Evolutionary conservation across 305 asterid species (phyloP), one percentile per base, ranked within the genome.

Genomic region (Caryopteris hybrid): DNA sequence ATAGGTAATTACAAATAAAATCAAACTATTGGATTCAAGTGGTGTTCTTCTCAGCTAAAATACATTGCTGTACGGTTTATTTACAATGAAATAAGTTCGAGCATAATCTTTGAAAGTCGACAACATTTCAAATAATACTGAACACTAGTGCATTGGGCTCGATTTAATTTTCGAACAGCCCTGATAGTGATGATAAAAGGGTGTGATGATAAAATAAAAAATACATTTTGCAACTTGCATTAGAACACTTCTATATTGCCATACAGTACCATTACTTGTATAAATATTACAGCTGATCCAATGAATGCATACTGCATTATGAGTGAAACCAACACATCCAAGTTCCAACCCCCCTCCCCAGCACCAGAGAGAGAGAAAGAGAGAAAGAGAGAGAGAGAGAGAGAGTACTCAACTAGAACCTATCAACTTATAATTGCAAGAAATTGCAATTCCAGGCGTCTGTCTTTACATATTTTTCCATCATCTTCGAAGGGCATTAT

Each of bases 401-500:
- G 16, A 31, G n/a, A n/a, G n/a, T 14, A 54, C 31, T 31, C 17
- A 60, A 16, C n/a, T 25, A 11, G 38, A 2, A 21, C 27, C 61
- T 47, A 50, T 61, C 18, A 45, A 61, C 66, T 68, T 55, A 74
- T 61, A 46, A 60, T 54, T 34, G 58, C 43, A 36, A 36, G 7
- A 31, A 36, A 6, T 9, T 22, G 61, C 70, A 17, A 69, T 29
- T 39, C 6, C 22, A 16, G 47, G 18, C 25, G 16, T 8, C 33
- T n/a, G 64, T 45, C 57, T 72, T 69, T 62, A 60, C 75, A 69
- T n/a, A 62, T 39, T 64, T 62, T 55, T 14, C 53, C 54, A 55
- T 36, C 62, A 38, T 16, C 68, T 56, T 71, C 51, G 16, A 51
- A 33, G 11, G 23, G 36, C 64, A 20, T 6, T 36, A n/a, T 7